Evolutionary conservation across 495 filamentous ascomycete genomes (phyloP), one percentile per base, ranked within the genome.

Genomic region (Trichoderma asperelloides): DNA sequence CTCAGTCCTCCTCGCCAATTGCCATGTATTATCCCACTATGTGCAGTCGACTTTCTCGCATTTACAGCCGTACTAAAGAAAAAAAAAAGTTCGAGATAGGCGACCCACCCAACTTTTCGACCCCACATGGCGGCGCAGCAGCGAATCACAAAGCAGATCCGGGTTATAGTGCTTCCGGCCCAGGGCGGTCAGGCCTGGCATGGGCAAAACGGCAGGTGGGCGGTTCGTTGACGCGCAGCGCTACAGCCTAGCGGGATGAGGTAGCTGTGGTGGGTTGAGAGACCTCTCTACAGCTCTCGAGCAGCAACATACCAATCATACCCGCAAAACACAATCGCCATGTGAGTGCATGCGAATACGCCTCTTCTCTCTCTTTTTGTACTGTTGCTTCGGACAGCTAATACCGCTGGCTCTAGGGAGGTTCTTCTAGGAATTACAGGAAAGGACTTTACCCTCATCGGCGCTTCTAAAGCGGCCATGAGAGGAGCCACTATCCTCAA

Each of bases 371-470:
- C n/a, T 6, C 27, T 27, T 9, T 13, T 60, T 30, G 2, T 60
- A 47, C 43, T 18, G 33, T 37, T 37, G 33, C 43, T 47, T 15
- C 43, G n/a, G 7, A 23, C 6, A 41, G 21, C 62, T 64, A 64
- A 64, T 23, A 25, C 6, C 33, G 21, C 66, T 49, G 66, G 55
- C 63, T 65, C 27, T 60, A 98, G 93, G 95, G 95, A 99, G 87
- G 92, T 98, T 77, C 84, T 99, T 78, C 86, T 99, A 67, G 95
- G 95, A 67, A 96, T 99, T 77, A 97, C 95, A 45, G 96, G 95
- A 81, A 95, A 94, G 83, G 95, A 99, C 85, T 99, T 96, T 80
- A 93, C 92, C 81, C 88, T 99, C 84, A 84, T 99, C 76, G 95
- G 93, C 67, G 93, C 95, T 68, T 97, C 94, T 47, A 98, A 98